Evolutionary conservation across 2,329 filamentous ascomycete species (phyloP), one percentile per base, ranked within the genome.

Genomic region (Acrocalymma vagum): DNA sequence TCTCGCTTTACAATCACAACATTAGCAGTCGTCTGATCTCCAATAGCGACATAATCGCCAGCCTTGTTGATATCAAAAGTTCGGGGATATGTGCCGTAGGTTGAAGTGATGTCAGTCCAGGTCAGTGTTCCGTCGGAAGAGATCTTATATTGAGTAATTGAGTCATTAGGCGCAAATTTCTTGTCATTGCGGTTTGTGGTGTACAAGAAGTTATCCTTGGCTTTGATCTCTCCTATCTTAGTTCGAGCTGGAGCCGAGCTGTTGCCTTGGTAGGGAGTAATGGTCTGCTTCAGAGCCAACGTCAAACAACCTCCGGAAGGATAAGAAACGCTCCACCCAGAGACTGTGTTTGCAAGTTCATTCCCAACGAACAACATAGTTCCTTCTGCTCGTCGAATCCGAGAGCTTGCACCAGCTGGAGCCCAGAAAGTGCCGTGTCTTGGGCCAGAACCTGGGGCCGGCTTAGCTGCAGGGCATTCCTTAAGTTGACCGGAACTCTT

Each of bases 351-450:
- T 22, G 43, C 37, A 9, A 70, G 55, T 48, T 70, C 66, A 36
- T 70, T 66, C 15, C 60, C 58, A 17, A 65, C 48, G 43, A 65
- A 69, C 6, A 69, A 60, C 10, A 47, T 55, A 9, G 56, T 58
- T 7, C 43, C 52, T 16, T 50, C 45, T n/a, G 21, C 48, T 16
- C 54, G 51, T 29, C 51, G 45, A 8, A 58, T 42, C 10, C 59
- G 53, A 6, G 57, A 61, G 3, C 33, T 44, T 4, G 42, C 42
- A 5, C 30, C 40, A 3, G 51, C 17, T 24, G 65, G 60, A 10
- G 65, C 64, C 75, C 76, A 80, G 63, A 78, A 83, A 4, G 71
- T 65, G 9, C 72, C 77, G 57, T 83, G 80, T 20, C 80, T 73
- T 0, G 80, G 80, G 0, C 80, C 80, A 25, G 77, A 74, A 6